These are phyloP conservation scores for Lepidium aucheri DNA, from an alignment of 345 rosid genomes.

Conservation along the genomic window DNA sequence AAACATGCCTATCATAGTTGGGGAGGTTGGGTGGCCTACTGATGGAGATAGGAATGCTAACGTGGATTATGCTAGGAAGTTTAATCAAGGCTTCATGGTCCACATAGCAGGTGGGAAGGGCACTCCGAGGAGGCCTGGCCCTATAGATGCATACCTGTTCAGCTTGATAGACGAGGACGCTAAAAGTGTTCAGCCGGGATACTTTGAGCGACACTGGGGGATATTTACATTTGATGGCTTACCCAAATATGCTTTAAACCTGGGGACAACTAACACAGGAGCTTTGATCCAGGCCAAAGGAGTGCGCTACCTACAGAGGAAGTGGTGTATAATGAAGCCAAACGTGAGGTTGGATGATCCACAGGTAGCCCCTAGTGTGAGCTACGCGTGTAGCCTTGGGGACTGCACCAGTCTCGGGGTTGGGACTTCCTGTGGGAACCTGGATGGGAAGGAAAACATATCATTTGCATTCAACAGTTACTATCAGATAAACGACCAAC, in stretches of 20 bases:
- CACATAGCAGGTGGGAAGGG: conserved; percentile 73
- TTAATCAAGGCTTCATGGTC: conserved; percentile 80
- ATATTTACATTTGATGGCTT: conserved; percentile 62
- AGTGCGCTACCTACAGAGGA: conserved; percentile 39
- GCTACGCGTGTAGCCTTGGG: conserved; percentile 69
- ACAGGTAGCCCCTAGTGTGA: conserved; percentile 51
- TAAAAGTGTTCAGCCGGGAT: conserved; percentile 77
- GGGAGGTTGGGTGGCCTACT: conserved; percentile 97
- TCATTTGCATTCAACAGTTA: conserved; percentile 92
- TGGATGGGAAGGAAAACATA: conserved; percentile 54
- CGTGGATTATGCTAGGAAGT: conserved; percentile 56
- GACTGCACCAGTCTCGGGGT: conserved; percentile 90
- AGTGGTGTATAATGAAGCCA: conserved; percentile 82
- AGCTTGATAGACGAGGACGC: conserved; percentile 81
- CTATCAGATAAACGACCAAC: conserved; percentile 72
- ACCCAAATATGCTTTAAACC: conserved; percentile 62
- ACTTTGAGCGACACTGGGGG: conserved; percentile 93
- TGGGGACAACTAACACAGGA: conserved; percentile 76
- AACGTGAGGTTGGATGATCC: conserved; percentile 60
- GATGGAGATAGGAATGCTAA: conserved; percentile 80
- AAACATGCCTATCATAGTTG: conserved; percentile 64
- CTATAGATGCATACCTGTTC: conserved; percentile 70
- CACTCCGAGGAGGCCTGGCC: conserved; percentile 72
- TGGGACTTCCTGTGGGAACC: conserved; percentile 67
- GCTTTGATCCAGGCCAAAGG: conserved; percentile 45